Percentiles rank a stretch among this genome's conserved stretches.
Conservation (phyloP, 2,329 filamentous ascomycete species). For the Fusarium xylarioides region DNA sequence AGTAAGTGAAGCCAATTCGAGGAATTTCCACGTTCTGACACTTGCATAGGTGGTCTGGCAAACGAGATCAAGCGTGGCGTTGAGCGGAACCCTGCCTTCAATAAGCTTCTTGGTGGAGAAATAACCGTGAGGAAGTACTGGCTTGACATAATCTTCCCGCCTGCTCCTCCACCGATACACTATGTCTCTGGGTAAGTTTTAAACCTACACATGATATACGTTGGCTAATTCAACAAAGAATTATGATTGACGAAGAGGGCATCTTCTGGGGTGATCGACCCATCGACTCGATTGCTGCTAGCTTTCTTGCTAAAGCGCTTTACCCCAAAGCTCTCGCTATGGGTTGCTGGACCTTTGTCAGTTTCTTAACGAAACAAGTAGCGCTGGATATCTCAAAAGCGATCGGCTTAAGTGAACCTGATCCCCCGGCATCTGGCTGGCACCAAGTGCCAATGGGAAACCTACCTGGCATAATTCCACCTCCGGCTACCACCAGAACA, state of each 20-base stretch:
- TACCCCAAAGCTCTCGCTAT: constrained; percentile 63
- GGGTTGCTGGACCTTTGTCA: constrained; percentile 62
- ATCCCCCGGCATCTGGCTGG: constrained; percentile 44
- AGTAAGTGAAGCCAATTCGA: constrained; percentile 47
- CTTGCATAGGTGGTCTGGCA: constrained; percentile 43
- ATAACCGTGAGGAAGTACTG: constrained; percentile 62
- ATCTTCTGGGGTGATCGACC: constrained; percentile 58
- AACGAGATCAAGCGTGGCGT: constrained; percentile 51
- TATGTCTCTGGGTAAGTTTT: constrained; percentile 65
- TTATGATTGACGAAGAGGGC: constrained; percentile 59
- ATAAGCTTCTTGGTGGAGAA: constrained; percentile 57
- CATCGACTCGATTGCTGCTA: constrained; percentile 59
- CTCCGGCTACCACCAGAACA: constrained; percentile 35
- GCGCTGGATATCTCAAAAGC: constrained; percentile 53
- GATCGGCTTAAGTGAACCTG: constrained; percentile 53
- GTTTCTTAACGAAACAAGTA: constrained; percentile 58
- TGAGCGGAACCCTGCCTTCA: constrained; percentile 51
- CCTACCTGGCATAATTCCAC: constrained; percentile 34
- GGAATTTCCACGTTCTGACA: constrained; percentile 21
- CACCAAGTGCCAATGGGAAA: constrained; percentile 43
- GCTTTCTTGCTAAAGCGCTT: constrained; percentile 57
- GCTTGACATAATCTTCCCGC: constrained; percentile 70
- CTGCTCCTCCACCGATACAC: constrained; percentile 66
- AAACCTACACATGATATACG: accelerated
- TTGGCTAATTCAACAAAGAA: constrained; percentile 49